phyloP scores from a whole-genome alignment of 2,329 filamentous ascomycete species.

The Beauveria brongniartii region DNA sequence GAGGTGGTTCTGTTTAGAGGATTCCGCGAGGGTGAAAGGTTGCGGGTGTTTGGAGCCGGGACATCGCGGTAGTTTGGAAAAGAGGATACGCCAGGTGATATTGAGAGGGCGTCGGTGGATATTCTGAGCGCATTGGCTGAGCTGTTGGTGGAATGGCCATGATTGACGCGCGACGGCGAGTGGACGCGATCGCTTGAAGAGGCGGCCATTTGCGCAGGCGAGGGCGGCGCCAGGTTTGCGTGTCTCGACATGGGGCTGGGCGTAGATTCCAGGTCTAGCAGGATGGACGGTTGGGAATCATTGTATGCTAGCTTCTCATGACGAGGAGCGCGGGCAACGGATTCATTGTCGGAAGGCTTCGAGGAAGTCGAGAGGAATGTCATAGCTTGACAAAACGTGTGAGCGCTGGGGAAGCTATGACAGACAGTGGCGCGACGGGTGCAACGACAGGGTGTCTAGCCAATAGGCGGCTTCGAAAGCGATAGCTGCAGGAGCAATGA shows the following conservation, averaged over 20 bases:
- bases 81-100: not conserved
- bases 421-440: not conserved
- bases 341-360: not conserved
- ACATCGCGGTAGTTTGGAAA: slow-evolving; percentile 7
- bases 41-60: not conserved
- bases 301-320: not conserved
- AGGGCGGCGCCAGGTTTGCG: not conserved
- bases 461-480: not conserved
- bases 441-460: not conserved
- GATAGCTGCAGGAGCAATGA: not conserved
- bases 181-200: not conserved
- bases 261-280: not conserved
- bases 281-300: not conserved
- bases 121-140: slow-evolving; percentile 8
- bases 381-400: slow-evolving; percentile 2
- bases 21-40: slow-evolving; percentile 17
- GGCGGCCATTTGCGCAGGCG: not conserved
- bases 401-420: not conserved
- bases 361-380: not conserved
- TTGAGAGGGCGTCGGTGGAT: slow-evolving; percentile 1
- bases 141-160: not conserved
- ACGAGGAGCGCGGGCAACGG: not conserved
- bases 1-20: slow-evolving; percentile 24
- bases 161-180: not conserved
- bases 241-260: not conserved